Conservation (phyloP, 202 grass and related monocot species). For the Musa balbisiana region DNA sequence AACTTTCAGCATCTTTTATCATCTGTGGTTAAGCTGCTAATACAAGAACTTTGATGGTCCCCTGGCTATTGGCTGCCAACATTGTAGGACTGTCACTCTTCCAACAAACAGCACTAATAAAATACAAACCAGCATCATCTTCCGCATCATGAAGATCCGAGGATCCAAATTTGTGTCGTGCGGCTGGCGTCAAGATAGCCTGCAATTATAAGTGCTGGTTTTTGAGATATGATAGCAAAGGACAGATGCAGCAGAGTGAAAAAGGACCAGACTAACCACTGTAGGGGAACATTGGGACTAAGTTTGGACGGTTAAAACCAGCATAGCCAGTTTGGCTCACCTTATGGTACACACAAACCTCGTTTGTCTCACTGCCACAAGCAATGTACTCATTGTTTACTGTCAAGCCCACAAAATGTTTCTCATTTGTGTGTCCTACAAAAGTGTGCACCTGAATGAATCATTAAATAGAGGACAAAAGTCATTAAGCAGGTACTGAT, state of each 20-base stretch:
- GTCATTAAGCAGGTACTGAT: background rate
- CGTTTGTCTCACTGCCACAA: slow-evolving; percentile 98
- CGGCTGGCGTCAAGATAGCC: slow-evolving; percentile 87
- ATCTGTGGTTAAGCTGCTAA: slow-evolving; percentile 58
- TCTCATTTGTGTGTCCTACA: slow-evolving; percentile 96
- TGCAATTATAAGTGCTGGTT: slow-evolving; percentile 25
- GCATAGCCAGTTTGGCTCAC: slow-evolving; percentile 31
- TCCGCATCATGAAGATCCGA: slow-evolving; percentile 64
- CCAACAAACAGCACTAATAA: slow-evolving; percentile 97
- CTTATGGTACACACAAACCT: slow-evolving; percentile 97
- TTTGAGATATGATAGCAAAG: background rate
- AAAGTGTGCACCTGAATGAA: slow-evolving; percentile 80
- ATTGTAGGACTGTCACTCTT: slow-evolving; percentile 97
- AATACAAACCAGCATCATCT: slow-evolving; percentile 77
- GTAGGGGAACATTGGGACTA: background rate
- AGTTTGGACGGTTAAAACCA: background rate
- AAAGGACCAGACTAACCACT: background rate
- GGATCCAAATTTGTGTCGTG: slow-evolving; percentile 72
- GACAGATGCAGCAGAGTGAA: background rate
- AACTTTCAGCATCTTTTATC: background rate
- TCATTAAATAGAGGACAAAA: slow-evolving; percentile 15
- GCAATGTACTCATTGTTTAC: slow-evolving; percentile 88
- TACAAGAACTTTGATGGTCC: slow-evolving; percentile 93
- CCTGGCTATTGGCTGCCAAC: slow-evolving; percentile 96
- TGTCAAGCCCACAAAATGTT: slow-evolving; percentile 89